Base-by-base conservation (phyloP, 768 basidiomycete genomes). In the Tylopilus subfusipes region DNA sequence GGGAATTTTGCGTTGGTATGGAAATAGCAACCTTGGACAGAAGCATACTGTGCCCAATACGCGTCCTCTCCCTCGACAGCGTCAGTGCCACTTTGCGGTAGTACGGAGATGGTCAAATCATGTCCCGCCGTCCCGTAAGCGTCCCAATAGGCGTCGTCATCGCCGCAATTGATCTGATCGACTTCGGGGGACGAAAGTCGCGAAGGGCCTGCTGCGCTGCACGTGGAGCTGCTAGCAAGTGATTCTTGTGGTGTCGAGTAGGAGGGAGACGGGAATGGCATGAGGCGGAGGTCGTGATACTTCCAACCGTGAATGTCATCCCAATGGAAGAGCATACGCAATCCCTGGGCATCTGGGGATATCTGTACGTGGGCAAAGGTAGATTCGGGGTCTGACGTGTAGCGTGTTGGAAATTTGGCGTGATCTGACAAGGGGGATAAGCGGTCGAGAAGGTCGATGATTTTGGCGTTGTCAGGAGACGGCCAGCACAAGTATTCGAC, bases 21-120 rank as follows among this genome's bases (percentile, higher is more conserved):
- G 57, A 56, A 46, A 56, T 58, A 58, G 40, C 21, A 52, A 87
- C 88, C 88, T 69, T 90, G 86, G 8, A 89, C 78, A 19, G 76
- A 74, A 29, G 84, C 74, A 66, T 90, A 90, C 57, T 78, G 84
- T 24, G 85, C 86, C 88, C 88, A 90, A 60, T 90, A 90, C 7
- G 84, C 85, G 55, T 88, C 88, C 56, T 82, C 80, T 39, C 49
- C 57, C 33, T 65, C 66, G 1, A 63, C 59, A 21, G 10, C 21
- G 31, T 44, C 50, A 12, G 29, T 24, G 18, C 13, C 43, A 55
- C 55, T 51, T 70, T 59, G 47, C 31, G 43, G 40, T 31, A 49
- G 40, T 55, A 59, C 27, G 51, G 57, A 27, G n/a, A 53, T 61
- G 24, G 52, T 49, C 42, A 57, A 52, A 50, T 72, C 75, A 12